A percentile compares a stretch with the other conserved stretches of the same genome.
Conservation (phyloP, 148 eudicot genomes). For the Rhododendron ovatum region DNA sequence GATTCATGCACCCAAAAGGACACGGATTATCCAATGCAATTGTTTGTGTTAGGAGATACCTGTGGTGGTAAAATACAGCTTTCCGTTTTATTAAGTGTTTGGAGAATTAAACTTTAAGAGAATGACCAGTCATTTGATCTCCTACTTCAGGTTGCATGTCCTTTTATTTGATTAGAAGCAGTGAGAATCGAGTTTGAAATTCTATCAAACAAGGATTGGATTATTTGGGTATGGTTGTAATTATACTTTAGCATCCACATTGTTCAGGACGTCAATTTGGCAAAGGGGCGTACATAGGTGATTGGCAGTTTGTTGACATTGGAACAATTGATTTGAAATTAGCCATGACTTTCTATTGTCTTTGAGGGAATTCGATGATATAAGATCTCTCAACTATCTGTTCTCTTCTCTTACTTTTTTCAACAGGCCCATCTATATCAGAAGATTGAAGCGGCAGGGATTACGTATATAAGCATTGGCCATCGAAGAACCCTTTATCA, state of each 20-base stretch:
- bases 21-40: neutral
- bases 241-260: neutral
- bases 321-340: neutral
- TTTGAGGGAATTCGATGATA: neutral
- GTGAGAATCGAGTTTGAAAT: neutral
- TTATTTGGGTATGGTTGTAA: neutral
- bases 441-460: constrained; percentile 64
- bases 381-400: neutral
- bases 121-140: neutral
- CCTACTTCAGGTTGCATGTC: neutral
- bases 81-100: neutral
- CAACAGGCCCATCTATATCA: constrained; percentile 67
- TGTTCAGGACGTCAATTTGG: neutral
- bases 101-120: neutral
- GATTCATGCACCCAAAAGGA: neutral
- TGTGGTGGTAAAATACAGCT: neutral
- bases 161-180: neutral
- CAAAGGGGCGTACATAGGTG: neutral
- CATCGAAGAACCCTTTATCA: constrained; percentile 63
- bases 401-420: constrained; percentile 15
- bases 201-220: neutral
- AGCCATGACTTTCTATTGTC: neutral
- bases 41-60: neutral
- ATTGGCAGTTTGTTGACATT: neutral
- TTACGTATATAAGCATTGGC: constrained; percentile 78